phyloP scores from a whole-genome alignment of 345 rosid species.

The Fremontodendron californicum region DNA sequence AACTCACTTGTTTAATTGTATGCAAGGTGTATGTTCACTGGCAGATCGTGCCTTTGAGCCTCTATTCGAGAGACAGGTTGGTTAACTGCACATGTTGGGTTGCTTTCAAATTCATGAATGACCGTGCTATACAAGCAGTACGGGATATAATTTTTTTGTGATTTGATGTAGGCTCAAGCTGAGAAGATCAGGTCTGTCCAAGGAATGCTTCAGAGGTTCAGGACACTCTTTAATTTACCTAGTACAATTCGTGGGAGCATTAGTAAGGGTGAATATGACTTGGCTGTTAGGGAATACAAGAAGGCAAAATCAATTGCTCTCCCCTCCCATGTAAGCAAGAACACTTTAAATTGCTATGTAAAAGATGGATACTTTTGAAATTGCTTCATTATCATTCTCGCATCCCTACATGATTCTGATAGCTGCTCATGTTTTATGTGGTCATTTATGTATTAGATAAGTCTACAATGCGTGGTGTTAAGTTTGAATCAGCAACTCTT shows the following conservation, averaged over 20 bases:
- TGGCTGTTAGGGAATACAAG: conserved; percentile 97
- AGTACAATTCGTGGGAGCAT: conserved; percentile 91
- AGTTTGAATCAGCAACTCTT: not conserved
- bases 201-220: conserved; percentile 98
- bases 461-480: not conserved
- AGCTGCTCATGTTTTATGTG: not conserved
- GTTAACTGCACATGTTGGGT: conserved; percentile 10
- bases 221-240: conserved; percentile 90
- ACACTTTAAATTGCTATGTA: not conserved
- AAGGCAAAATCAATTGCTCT: conserved; percentile 96
- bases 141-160: conserved; percentile 18
- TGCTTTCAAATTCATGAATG: not conserved
- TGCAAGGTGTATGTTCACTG: conserved; percentile 75
- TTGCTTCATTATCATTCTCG: not conserved
- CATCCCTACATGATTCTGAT: not conserved
- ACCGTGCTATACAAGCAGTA: not conserved
- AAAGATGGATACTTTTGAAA: not conserved
- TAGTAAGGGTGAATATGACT: conserved; percentile 92
- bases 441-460: not conserved
- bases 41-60: conserved; percentile 90
- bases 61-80: conserved; percentile 97
- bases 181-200: conserved; percentile 98
- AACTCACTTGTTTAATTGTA: conserved; percentile 66
- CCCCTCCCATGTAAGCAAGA: conserved; percentile 80
- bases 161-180: conserved; percentile 71